Evolutionary conservation across 2,329 filamentous ascomycete genomes (phyloP).

Genomic region (Pestalotiopsis fici): DNA sequence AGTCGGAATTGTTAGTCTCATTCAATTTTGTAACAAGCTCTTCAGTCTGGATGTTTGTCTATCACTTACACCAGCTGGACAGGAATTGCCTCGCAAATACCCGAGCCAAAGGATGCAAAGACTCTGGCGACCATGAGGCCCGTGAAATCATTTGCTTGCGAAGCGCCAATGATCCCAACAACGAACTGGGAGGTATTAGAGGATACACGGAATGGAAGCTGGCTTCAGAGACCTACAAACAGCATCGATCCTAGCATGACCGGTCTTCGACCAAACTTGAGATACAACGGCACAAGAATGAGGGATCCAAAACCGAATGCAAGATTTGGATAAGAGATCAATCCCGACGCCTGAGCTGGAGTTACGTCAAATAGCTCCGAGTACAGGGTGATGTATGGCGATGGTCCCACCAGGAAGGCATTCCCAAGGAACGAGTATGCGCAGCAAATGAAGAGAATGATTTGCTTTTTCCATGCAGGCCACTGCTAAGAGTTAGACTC

Average conservation of each 20-base stretch:
- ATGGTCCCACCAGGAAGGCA: constrained; percentile 55
- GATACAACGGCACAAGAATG: constrained; percentile 57
- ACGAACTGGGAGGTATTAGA: constrained; percentile 29
- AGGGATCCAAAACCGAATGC: constrained; percentile 60
- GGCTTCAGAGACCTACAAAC: constrained; percentile 23
- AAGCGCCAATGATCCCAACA: constrained; percentile 38
- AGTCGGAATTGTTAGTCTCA: no score
- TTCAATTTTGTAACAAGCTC: no score
- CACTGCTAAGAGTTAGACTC: constrained; percentile 37
- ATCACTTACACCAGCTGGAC: constrained; percentile 37
- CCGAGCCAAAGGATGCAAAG: constrained; percentile 40
- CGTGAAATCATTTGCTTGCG: constrained; percentile 34
- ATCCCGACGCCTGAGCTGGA: constrained; percentile 50
- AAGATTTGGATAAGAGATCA: constrained; percentile 62
- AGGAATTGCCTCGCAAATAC: constrained; percentile 45
- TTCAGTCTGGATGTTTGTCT: no score
- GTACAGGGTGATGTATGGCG: constrained; percentile 59
- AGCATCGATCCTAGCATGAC: constrained; percentile 42
- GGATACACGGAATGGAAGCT: background rate
- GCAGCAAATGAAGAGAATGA: constrained; percentile 55
- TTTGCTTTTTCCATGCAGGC: constrained; percentile 55
- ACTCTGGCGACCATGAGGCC: constrained; percentile 41
- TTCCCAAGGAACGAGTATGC: constrained; percentile 62
- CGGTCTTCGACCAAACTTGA: constrained; percentile 45
- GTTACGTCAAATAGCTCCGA: constrained; percentile 52